Base-by-base conservation (phyloP, 2,329 filamentous ascomycete species). In the Exophiala mesophila region DNA sequence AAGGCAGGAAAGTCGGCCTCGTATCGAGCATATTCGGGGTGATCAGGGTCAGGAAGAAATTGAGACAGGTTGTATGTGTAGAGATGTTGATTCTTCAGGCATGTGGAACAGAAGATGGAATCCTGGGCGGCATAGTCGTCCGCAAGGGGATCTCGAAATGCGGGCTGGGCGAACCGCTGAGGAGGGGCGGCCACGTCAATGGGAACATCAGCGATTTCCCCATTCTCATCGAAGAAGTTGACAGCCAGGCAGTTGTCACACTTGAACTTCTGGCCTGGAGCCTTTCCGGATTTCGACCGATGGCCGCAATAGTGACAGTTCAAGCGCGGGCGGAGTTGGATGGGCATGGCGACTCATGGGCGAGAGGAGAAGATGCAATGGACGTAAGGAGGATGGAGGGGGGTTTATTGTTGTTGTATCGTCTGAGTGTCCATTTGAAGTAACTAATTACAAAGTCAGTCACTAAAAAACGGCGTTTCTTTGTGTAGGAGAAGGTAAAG, bases 161-260 rank as follows among this genome's bases (percentile, higher is more conserved):
- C 66, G 39, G 70, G 55, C 42, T 58, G 57, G 33, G 63, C 74
- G 60, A 71, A 81, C 58, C 47, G 65, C 59, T 41, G 68, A 56
- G 68, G 62, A 47, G 63, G 62, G 35, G 68, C 66, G 5, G 44
- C n/a, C 72, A 75, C 45, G 77, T 77, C 15, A 74, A 67, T 17
- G 2, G 87, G 88, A 18, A 89, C 87, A 63, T 98, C 90, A 42
- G 86, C 84, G 53, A 97, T 92, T 37, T 94, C 81, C 57, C 90
- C 90, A 61, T 87, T 79, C 85, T 90, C 75, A 61, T 98, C 92
- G 21, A 96, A 72, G 67, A 87, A 85, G 64, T 97, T 98, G 45
- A 83, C 80, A 13, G 89, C 85, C 57, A 92, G 85, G 70, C 92
- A 98, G 48, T 76, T 70, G 15, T 75, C 67, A 65, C 88, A 95